Base-by-base conservation (phyloP, 352 stramenopile species). In the Blastocystis sp. region DNA sequence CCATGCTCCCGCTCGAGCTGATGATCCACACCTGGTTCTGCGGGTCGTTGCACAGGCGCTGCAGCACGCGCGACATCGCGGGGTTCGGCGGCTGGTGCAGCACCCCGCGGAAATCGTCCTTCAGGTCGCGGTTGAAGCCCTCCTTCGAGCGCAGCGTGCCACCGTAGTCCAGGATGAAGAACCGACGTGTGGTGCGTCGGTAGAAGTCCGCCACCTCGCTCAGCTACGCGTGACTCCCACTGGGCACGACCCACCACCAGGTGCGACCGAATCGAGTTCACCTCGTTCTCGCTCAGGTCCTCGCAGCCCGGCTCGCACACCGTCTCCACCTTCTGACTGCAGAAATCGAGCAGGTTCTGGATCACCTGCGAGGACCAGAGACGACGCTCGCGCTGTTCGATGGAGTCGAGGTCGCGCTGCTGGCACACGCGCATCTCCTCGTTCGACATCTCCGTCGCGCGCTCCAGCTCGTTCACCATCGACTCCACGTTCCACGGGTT, bases 1-100 rank as follows among this genome's bases (percentile, higher is more conserved):
- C 67, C 50, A 80, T 77, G 41, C 67, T 89, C 0, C 67, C 79
- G 41, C 60, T 89, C 26, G 61, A 79, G 60, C 79, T 89, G n/a
- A 89, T 79, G n/a, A 89, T 51, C 79, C 79, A 89, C n/a, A 89
- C 67, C 31, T 80, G 55, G 60, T 89, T 89, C 29, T 61, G n/a
- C n/a, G 60, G 63, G 33, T 89, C 61, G 67, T 89, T 33, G 55
- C 63, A 89, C 24, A 89, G 67, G 3, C 50, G 41, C 31, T 89
- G 63, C 19, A 89, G 63, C 31, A 89, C 67, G 24, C 55, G 35
- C 24, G 45, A 50, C 79, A 89, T 89, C 21, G 41, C n/a, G 9
- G 35, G 55, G 41, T 55, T 77, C 2, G 79, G 79, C 33, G 63
- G 63, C 33, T 55, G 63, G 2, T 80, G 63, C 50, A 89, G 41